Evolutionary conservation across 768 basidiomycete genomes (phyloP).

Genomic region (Naganishia kalamii): DNA sequence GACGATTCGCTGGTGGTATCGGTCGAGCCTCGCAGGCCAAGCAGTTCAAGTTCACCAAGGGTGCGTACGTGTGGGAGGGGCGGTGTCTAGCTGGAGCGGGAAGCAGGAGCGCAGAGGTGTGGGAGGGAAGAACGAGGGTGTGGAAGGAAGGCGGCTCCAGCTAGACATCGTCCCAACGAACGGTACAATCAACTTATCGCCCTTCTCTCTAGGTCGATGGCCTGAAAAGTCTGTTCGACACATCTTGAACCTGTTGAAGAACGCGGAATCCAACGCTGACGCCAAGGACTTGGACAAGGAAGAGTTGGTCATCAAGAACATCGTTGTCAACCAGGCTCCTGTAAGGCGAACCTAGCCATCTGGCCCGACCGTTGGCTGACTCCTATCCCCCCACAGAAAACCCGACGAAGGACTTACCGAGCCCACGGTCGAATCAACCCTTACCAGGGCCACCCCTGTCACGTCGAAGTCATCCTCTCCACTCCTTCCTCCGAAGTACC

Average conservation of each 20-base stretch:
- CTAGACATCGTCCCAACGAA: background rate
- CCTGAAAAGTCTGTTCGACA: slow-evolving; percentile 98
- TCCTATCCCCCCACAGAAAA: slow-evolving; percentile 59
- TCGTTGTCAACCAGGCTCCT: slow-evolving; percentile 96
- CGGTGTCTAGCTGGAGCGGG: background rate
- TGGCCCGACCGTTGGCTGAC: background rate
- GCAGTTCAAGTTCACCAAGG: slow-evolving; percentile 93
- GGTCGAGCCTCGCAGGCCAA: slow-evolving; percentile 91
- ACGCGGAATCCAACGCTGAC: slow-evolving; percentile 98
- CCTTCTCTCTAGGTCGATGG: slow-evolving; percentile 76
- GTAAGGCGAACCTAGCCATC: slow-evolving; percentile 52
- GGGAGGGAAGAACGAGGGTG: background rate
- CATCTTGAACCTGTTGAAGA: slow-evolving; percentile 89
- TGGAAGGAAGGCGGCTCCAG: background rate
- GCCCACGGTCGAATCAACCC: slow-evolving; percentile 63
- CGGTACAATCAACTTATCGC: background rate
- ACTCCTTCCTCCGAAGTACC: slow-evolving; percentile 76
- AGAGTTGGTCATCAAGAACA: slow-evolving; percentile 89
- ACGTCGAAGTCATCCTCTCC: slow-evolving; percentile 81
- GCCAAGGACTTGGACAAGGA: slow-evolving; percentile 86
- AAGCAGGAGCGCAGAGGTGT: background rate
- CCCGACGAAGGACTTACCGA: slow-evolving; percentile 97
- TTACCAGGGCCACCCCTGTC: slow-evolving; percentile 95
- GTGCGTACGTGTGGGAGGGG: slow-evolving; percentile 51
- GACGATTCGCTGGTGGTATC: slow-evolving; percentile 89